Evolutionary conservation across 108 stramenopile genomes (phyloP).

Genomic region (Conticribra guillardii): DNA sequence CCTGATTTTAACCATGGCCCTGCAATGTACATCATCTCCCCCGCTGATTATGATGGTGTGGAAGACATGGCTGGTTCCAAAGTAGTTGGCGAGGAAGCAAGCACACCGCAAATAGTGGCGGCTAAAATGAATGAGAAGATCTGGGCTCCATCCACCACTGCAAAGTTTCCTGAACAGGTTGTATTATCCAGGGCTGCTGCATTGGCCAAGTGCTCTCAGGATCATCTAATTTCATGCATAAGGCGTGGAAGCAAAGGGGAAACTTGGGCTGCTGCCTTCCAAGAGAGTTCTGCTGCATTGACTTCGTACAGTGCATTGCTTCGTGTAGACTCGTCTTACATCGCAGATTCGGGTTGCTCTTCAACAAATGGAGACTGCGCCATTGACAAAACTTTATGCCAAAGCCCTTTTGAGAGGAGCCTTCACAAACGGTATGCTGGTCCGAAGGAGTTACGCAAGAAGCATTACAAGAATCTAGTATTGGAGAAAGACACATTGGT

Average conservation of each 20-base stretch:
- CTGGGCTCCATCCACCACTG: conserved; percentile 64
- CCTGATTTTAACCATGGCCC: conserved; percentile 57
- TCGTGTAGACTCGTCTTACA: conserved; percentile 63
- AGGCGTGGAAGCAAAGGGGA: conserved; percentile 30
- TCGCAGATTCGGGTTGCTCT: conserved; percentile 70
- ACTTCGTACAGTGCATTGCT: conserved; percentile 80
- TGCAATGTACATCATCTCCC: conserved; percentile 85
- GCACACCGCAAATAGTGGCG: conserved; percentile 13
- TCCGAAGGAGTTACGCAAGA: conserved; percentile 68
- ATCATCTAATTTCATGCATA: conserved; percentile 57
- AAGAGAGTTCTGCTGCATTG: conserved; percentile 67
- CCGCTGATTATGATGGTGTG: conserved; percentile 55
- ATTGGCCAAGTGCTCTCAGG: conserved; percentile 72
- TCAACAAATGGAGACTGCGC: conserved; percentile 57
- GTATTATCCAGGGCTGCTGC: conserved; percentile 63
- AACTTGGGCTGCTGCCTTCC: conserved; percentile 71
- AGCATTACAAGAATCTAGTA: conserved; percentile 73
- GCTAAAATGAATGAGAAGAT: conserved; percentile 14
- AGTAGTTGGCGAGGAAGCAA: conserved; percentile 35
- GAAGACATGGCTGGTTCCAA: conserved; percentile 54
- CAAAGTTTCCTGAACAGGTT: conserved; percentile 68
- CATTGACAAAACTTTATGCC: conserved; percentile 9
- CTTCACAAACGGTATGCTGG: conserved; percentile 55
- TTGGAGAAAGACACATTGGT: conserved; percentile 43
- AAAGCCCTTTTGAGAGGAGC: conserved; percentile 68